Evolutionary conservation across 2,329 filamentous ascomycete genomes (phyloP), one percentile per base, ranked within the genome.

Genomic region (Colletotrichum sp.): DNA sequence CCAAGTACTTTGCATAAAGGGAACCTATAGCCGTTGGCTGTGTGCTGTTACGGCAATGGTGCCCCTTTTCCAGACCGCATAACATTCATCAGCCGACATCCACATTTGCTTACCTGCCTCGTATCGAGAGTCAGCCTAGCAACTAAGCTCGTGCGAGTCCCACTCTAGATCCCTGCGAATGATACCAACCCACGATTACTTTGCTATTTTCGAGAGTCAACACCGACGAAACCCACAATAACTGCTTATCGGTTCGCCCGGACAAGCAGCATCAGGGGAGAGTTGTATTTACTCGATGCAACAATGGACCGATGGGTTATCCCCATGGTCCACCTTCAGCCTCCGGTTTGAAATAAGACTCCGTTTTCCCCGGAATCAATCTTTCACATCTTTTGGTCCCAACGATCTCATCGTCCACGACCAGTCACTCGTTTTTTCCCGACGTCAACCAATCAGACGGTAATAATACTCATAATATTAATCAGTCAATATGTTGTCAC

Each of bases 211-310:
- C 57, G 49, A 73, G 32, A 16, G 59, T 52, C 44, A 61, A 29
- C 34, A 36, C 70, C 71, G 70, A 74, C 16, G 44, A 13, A 76
- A 30, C 59, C 74, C 74, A 76, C 70, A 69, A 61, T 52, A 61
- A 59, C 34, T 57, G 15, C 16, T 13, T 52, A 34, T 61, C 49
- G 64, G 74, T 57, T 73, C 57, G 59, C 63, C 59, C 73, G 74
- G 36, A 52, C 34, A 27, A 65, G 29, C 19, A 57, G 30, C 63
- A 69, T 22, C 13, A 59, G 25, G 49, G 44, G 70, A 30, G 25
- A 13, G 16, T 8, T 25, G 30, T 59, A 59, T 71, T 61, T 59
- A 57, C 71, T 52, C 49, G 74, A 76, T 74, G 70, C 59, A 55
- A 68, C 70, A 65, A 69, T 61, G 57, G 49, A 44, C 59, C 57